A percentile compares a stretch with the other conserved stretches of the same genome.
Conservation (phyloP, 257 asterid species). For the Penstemon eatonii region DNA sequence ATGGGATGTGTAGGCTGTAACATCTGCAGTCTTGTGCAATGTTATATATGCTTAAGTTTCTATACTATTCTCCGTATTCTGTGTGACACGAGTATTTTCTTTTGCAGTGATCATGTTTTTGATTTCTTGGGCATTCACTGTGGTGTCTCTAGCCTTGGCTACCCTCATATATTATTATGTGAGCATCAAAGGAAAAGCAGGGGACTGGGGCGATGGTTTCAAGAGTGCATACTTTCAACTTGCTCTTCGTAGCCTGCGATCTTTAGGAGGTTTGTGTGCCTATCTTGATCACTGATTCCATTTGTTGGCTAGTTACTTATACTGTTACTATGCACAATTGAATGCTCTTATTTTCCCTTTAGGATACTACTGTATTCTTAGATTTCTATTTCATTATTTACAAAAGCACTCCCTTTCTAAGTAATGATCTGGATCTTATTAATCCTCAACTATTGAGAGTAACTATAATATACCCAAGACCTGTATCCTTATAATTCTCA, state of each 20-base stretch:
- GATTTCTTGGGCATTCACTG: slow-evolving; percentile 96
- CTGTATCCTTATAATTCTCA: background rate
- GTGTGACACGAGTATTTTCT: slow-evolving; percentile 17
- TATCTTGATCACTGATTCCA: slow-evolving; percentile 16
- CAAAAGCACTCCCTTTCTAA: too few species aligned
- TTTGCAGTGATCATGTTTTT: slow-evolving; percentile 90
- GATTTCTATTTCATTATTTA: background rate
- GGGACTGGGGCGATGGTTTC: slow-evolving; percentile 99
- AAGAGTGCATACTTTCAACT: slow-evolving; percentile 99
- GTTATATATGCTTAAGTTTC: slow-evolving; percentile 4
- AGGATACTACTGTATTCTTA: background rate
- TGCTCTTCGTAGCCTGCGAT: slow-evolving; percentile 97
- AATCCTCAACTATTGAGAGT: too few species aligned
- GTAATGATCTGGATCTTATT: background rate
- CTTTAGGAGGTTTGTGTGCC: slow-evolving; percentile 84
- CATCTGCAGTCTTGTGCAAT: slow-evolving; percentile 5
- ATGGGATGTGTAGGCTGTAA: background rate
- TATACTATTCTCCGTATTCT: background rate
- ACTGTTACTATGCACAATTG: background rate
- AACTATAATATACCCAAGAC: too few species aligned
- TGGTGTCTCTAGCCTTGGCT: slow-evolving; percentile 91
- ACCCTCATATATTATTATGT: slow-evolving; percentile 94
- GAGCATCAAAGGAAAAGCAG: slow-evolving; percentile 96
- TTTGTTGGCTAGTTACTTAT: slow-evolving; percentile 9
- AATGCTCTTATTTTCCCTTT: slow-evolving; percentile 9